A percentile compares a stretch with the other conserved stretches of the same genome.
Evolutionary conservation across 306 rosid species (phyloP).

Genomic region (Quercus robur): DNA sequence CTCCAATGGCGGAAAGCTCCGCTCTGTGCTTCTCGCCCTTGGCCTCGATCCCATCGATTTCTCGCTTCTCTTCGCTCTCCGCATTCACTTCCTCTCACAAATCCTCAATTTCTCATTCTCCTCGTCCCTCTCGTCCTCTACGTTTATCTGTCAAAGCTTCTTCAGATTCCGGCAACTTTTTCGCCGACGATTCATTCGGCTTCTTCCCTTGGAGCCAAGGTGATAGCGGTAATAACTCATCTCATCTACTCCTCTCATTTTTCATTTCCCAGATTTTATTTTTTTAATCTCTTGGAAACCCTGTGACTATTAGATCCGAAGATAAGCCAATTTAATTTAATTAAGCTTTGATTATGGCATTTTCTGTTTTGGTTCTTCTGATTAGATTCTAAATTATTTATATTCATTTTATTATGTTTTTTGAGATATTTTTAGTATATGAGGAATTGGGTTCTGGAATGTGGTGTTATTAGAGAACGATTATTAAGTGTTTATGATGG

Average conservation of each 20-base stretch:
- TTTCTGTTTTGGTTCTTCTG: too few relatives aligned
- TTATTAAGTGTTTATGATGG: too few relatives aligned
- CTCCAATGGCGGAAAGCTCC: constrained; percentile 63
- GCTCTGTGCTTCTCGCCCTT: constrained; percentile 47
- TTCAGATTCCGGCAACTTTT: constrained; percentile 35
- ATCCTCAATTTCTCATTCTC: constrained; percentile 23
- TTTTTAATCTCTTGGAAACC: neutral
- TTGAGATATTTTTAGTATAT: too few relatives aligned
- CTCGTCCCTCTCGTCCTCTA: constrained; percentile 35
- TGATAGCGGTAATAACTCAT: constrained; percentile 36
- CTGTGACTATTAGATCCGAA: too few relatives aligned
- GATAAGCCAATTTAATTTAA: too few relatives aligned
- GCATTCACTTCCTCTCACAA: constrained; percentile 20
- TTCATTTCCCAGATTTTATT: too few relatives aligned
- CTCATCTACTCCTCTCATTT: neutral
- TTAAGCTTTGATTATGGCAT: too few relatives aligned
- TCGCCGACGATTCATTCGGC: constrained; percentile 45
- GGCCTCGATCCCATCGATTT: constrained; percentile 27
- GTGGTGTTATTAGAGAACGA: too few relatives aligned
- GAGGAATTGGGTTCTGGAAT: too few relatives aligned
- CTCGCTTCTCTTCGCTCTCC: constrained; percentile 26
- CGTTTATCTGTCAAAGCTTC: constrained; percentile 50
- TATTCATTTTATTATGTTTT: too few relatives aligned
- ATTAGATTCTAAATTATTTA: too few relatives aligned
- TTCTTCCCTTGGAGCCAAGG: constrained; percentile 77